phyloP scores from a whole-genome alignment of 495 filamentous ascomycete genomes.

The Glarea lozoyensis region DNA sequence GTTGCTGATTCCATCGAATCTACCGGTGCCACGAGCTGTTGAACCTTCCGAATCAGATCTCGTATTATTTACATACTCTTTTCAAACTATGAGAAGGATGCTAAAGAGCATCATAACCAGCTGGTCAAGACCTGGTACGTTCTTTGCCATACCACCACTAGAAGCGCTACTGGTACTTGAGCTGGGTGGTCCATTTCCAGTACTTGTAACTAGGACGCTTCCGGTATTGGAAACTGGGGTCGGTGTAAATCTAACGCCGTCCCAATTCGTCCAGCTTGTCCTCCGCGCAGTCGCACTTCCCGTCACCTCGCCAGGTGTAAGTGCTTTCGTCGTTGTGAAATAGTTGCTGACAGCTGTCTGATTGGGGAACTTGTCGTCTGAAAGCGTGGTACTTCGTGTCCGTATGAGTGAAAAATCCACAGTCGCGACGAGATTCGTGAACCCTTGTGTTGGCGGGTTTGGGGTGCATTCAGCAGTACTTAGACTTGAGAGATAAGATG shows the following conservation, averaged over 20 bases:
- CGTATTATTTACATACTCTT: no score
- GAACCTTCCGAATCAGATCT: no score
- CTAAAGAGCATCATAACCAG: no score
- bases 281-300: constrained; percentile 8
- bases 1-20: no score
- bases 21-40: no score
- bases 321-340: neutral
- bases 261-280: constrained; percentile 2
- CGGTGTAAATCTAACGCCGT: neutral
- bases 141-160: no score
- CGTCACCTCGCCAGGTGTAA: constrained; percentile 5
- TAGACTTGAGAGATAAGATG: neutral
- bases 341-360: constrained; percentile 9
- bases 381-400: neutral
- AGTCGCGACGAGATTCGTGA: neutral
- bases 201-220: no score
- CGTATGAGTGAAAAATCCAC: neutral
- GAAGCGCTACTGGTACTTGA: no score
- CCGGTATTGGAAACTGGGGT: no score
- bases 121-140: no score
- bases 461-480: constrained; percentile 1
- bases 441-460: neutral
- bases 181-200: no score
- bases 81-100: no score
- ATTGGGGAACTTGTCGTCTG: constrained; percentile 9